Conservation (phyloP, 2,329 filamentous ascomycete species). For the Verticillium isaacii region DNA sequence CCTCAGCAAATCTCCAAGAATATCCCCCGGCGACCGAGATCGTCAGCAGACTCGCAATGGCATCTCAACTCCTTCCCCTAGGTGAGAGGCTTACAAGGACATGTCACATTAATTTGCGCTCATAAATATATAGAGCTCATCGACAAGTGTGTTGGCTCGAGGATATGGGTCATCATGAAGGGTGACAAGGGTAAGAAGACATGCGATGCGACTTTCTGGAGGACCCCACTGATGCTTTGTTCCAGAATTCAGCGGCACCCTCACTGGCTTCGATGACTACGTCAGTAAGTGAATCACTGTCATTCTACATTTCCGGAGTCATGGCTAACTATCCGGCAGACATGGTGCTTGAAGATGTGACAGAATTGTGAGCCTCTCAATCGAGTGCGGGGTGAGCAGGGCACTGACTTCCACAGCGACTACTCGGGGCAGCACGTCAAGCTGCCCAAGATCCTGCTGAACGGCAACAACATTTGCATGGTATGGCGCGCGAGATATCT, state of each 20-base stretch:
- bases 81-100: conserved; percentile 38
- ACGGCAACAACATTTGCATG: conserved; percentile 99
- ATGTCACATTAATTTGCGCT: not conserved
- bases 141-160: conserved; percentile 96
- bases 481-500: conserved; percentile 42
- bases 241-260: conserved; percentile 88
- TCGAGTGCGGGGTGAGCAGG: conserved; percentile 3
- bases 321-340: conserved; percentile 50
- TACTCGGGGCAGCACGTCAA: conserved; percentile 85
- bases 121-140: conserved; percentile 70
- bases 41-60: conserved; percentile 41
- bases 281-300: conserved; percentile 67
- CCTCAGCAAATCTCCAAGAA: not conserved
- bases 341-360: conserved; percentile 97
- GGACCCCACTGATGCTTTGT: conserved; percentile 2
- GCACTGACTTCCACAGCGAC: conserved; percentile 55
- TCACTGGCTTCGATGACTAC: conserved; percentile 97
- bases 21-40: not conserved
- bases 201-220: not conserved
- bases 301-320: not conserved
- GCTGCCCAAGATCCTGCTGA: conserved; percentile 89
- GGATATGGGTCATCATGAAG: conserved; percentile 99
- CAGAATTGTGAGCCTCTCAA: conserved; percentile 70
- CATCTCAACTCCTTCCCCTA: conserved; percentile 69
- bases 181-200: conserved; percentile 77